These are phyloP conservation scores for Melanopsichium pennsylvanicum DNA, from an alignment of 1,284 basidiomycete species.

Conservation along the genomic window DNA sequence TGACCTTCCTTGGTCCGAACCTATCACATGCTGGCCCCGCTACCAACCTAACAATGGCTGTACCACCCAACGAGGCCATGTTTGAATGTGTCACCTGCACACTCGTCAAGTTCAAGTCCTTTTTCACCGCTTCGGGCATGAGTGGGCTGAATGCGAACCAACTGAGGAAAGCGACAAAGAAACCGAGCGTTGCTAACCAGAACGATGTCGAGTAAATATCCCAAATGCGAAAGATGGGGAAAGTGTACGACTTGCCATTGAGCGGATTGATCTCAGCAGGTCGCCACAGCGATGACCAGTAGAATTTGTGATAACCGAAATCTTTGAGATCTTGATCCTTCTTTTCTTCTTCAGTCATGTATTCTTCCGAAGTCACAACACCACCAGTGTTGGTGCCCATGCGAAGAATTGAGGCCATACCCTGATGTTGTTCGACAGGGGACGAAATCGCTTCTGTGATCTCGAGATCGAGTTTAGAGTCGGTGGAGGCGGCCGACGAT, in stretches of 20 bases:
- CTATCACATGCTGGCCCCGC: constrained; percentile 73
- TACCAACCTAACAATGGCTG: constrained; percentile 69
- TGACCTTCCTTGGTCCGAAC: constrained; percentile 71
- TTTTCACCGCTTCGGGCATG: constrained; percentile 72
- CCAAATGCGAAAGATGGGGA: constrained; percentile 71
- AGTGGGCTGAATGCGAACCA: constrained; percentile 77
- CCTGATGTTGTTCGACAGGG: constrained; percentile 18
- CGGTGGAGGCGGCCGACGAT: constrained; percentile 12
- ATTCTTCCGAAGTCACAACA: constrained; percentile 47
- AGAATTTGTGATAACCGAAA: constrained; percentile 52
- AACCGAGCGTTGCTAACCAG: constrained; percentile 68
- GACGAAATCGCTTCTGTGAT: constrained; percentile 30
- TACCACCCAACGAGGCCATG: constrained; percentile 72
- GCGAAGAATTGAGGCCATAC: constrained; percentile 39
- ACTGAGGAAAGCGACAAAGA: constrained; percentile 70
- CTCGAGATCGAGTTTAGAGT: constrained; percentile 35
- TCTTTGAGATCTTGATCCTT: constrained; percentile 28
- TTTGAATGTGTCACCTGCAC: constrained; percentile 72
- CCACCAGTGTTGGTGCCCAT: constrained; percentile 45
- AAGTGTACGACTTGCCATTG: constrained; percentile 72
- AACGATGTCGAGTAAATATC: constrained; percentile 71
- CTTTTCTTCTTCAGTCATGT: constrained; percentile 52
- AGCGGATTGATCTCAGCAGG: constrained; percentile 69
- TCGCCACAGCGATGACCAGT: constrained; percentile 60
- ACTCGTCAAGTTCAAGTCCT: constrained; percentile 71